These are phyloP conservation scores for Gastrolobium bilobum DNA, from an alignment of 306 rosid genomes.

Conservation along the genomic window DNA sequence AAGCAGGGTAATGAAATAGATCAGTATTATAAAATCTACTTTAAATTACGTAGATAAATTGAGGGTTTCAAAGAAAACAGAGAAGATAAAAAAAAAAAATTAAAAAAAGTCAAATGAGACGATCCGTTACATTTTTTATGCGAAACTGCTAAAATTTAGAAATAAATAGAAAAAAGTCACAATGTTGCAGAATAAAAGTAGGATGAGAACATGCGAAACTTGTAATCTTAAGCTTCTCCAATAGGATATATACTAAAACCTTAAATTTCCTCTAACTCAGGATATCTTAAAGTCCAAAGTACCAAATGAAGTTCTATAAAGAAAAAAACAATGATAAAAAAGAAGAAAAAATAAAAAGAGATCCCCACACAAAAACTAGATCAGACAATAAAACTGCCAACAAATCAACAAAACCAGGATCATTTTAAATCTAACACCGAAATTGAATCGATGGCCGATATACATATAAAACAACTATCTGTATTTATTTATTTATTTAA, in stretches of 20 bases:
- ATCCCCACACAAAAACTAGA: constrained; percentile 44
- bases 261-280: neutral
- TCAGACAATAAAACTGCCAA: constrained; percentile 49
- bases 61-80: neutral
- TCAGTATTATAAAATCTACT: neutral
- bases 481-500: neutral
- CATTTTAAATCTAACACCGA: neutral
- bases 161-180: neutral
- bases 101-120: neutral
- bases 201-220: neutral
- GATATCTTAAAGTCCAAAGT: neutral
- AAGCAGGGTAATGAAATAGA: neutral
- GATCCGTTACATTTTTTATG: neutral
- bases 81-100: too few species aligned
- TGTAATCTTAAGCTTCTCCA: neutral
- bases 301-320: constrained; percentile 4
- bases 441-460: neutral
- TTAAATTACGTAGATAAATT: neutral
- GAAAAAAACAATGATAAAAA: constrained; percentile 7
- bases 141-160: neutral
- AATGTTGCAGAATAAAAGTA: constrained; percentile 7
- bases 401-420: constrained; percentile 28
- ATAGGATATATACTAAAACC: neutral
- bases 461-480: neutral
- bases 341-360: neutral